These are phyloP conservation scores for Nicotiana noctiflora DNA, from an alignment of 257 asterid genomes.

Conservation along the genomic window DNA sequence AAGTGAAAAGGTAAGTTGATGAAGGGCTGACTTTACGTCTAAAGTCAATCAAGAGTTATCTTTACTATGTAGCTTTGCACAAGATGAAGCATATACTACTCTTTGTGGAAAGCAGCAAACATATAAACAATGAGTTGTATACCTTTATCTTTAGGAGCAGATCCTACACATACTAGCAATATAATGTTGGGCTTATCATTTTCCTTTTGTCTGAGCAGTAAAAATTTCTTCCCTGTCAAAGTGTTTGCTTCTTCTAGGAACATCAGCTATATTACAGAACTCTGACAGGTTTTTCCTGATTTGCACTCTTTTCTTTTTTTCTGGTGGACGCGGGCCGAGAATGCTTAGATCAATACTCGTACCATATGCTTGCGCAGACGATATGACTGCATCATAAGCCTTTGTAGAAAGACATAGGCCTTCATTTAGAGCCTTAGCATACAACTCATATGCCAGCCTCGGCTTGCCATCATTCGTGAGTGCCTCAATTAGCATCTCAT, in stretches of 20 bases:
- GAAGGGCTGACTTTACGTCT: neutral
- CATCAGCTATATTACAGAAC: conserved; percentile 55
- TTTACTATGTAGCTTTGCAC: neutral
- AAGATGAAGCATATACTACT: neutral
- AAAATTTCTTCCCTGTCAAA: conserved; percentile 41
- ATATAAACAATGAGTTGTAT: neutral
- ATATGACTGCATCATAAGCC: conserved; percentile 65
- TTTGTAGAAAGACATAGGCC: conserved; percentile 62
- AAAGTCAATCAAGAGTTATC: neutral
- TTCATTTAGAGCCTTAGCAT: conserved; percentile 51
- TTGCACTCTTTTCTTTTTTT: conserved; percentile 40
- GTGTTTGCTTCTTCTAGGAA: conserved; percentile 53
- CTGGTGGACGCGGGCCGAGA: conserved; percentile 67
- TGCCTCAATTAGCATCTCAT: conserved; percentile 63
- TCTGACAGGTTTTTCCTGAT: conserved; percentile 41
- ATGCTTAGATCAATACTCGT: conserved; percentile 43
- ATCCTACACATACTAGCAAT: neutral
- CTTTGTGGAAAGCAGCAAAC: neutral
- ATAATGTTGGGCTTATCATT: conserved; percentile 14
- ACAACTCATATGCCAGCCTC: conserved; percentile 71
- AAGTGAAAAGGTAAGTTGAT: neutral
- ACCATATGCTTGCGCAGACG: conserved; percentile 33
- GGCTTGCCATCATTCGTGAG: conserved; percentile 81
- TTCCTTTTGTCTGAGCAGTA: conserved; percentile 19
- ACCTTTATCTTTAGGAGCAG: neutral